Base-by-base conservation (phyloP, 2,329 filamentous ascomycete species). In the Phaeosphaeria sp. region DNA sequence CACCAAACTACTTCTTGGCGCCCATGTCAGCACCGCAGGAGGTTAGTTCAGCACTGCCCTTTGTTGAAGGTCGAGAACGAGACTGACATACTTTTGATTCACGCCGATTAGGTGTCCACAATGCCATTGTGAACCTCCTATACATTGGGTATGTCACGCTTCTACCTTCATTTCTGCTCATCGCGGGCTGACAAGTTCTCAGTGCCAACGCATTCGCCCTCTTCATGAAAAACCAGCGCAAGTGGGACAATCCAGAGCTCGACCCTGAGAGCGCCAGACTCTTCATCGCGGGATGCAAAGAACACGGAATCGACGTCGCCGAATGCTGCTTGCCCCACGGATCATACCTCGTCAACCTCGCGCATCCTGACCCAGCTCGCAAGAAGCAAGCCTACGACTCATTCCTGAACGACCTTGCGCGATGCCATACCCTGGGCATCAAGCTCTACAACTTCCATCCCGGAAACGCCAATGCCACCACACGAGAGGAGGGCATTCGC, bases 371-470 rank as follows among this genome's bases (percentile, higher is more conserved):
- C 71, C 76, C 86, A 24, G 84, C 84, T 40, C 96, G 96, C 75
- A 91, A 93, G 1, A 84, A 87, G 51, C 93, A 98, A 80, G 93
- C 93, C 1, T 97, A 96, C 74, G 84, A 82, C 40, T 87, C 88
- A 56, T 99, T 99, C 76, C 73, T 96, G 17, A 93, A 99, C 68
- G 95, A 99, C 75, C 83, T 99, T 1, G 81, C 86, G 50, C 88
- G 95, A 9, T 98, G 95, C 76, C 91, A 97, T 72, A 83, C 85
- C 46, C 86, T 99, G 0, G 92, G 93, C 1, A 97, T 99, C 70
- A 84, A 81, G 60, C 84, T 97, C n/a, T 99, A 98, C 82, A 99
- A 99, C 78, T 98, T 99, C 80, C 95, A 99, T 74, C 95, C 95
- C 0, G 95, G 95, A 20, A 93, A 89, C 56, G 90, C 90, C 1